A percentile compares a stretch with the other conserved stretches of the same genome.
These are phyloP conservation scores for Claviceps sp. DNA, from an alignment of 2,329 filamentous ascomycete species.

Conservation along the genomic window DNA sequence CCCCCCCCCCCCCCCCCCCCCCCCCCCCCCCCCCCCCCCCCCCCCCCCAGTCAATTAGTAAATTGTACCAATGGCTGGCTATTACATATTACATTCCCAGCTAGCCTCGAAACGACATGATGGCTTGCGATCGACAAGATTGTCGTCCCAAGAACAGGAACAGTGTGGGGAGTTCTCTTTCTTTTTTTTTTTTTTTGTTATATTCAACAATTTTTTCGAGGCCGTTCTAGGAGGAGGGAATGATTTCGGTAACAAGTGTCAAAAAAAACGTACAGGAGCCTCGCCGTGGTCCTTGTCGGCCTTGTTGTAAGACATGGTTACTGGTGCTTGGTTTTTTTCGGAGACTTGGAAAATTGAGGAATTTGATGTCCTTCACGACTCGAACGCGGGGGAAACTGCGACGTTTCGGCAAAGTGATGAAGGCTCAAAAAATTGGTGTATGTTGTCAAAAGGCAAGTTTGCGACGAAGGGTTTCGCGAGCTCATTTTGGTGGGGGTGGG, in stretches of 20 bases:
- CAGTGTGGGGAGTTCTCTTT: no score
- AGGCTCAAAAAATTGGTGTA: constrained; percentile 21
- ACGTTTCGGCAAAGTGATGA: constrained; percentile 74
- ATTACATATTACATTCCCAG: neutral
- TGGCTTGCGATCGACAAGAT: no score
- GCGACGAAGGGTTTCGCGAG: neutral
- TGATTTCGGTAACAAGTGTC: neutral
- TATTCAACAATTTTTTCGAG: neutral
- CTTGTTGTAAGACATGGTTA: constrained; percentile 89
- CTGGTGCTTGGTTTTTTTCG: constrained; percentile 9
- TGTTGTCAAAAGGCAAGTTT: neutral
- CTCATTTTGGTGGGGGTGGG: constrained; percentile 9
- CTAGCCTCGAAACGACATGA: no score
- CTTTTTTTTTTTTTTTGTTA: neutral
- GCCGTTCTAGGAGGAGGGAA: neutral
- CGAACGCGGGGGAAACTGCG: constrained; percentile 41
- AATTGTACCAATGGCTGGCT: neutral
- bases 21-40: no score
- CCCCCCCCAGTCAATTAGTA: constrained; percentile 7
- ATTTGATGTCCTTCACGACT: constrained; percentile 58
- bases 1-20: no score
- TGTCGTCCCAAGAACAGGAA: no score
- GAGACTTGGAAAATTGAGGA: constrained; percentile 3
- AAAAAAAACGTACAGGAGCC: constrained; percentile 52
- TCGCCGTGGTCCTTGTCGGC: constrained; percentile 87